phyloP scores from a whole-genome alignment of 208 protist species.

The Crithidia brevicula region DNA sequence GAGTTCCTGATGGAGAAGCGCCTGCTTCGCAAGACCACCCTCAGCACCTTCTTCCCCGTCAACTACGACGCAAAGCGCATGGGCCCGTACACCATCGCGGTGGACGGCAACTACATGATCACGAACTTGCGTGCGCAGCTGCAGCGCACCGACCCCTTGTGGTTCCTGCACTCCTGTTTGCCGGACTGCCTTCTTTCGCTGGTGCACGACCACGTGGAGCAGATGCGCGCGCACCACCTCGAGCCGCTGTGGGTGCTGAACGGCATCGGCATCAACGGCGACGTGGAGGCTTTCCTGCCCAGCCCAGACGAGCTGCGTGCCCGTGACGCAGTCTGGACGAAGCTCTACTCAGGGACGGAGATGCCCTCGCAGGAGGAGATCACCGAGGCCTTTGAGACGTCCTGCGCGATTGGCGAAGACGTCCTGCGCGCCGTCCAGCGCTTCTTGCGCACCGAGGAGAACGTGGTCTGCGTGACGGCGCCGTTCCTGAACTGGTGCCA shows the following conservation, averaged over 20 bases:
- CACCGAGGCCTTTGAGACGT: constrained; percentile 72
- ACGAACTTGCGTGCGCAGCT: constrained; percentile 64
- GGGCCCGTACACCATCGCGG: constrained; percentile 58
- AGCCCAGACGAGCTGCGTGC: constrained; percentile 54
- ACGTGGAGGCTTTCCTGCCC: constrained; percentile 81
- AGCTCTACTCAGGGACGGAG: constrained; percentile 47
- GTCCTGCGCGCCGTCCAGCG: constrained; percentile 79
- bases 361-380: constrained; percentile 55
- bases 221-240: constrained; percentile 63
- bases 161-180: constrained; percentile 82
- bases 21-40: constrained; percentile 51
- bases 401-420: constrained; percentile 71
- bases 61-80: constrained; percentile 45
- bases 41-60: constrained; percentile 53
- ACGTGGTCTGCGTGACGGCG: constrained; percentile 72
- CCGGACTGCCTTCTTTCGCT: constrained; percentile 70
- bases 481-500: constrained; percentile 90
- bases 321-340: constrained; percentile 70
- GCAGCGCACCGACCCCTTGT: constrained; percentile 67
- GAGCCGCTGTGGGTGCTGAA: constrained; percentile 88
- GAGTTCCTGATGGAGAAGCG: constrained; percentile 66
- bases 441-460: constrained; percentile 68
- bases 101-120: constrained; percentile 86
- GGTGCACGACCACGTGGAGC: constrained; percentile 66
- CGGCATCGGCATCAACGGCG: constrained; percentile 80